Evolutionary conservation across 441 rosid species (phyloP).

Genomic region (Gossypium lobatum): DNA sequence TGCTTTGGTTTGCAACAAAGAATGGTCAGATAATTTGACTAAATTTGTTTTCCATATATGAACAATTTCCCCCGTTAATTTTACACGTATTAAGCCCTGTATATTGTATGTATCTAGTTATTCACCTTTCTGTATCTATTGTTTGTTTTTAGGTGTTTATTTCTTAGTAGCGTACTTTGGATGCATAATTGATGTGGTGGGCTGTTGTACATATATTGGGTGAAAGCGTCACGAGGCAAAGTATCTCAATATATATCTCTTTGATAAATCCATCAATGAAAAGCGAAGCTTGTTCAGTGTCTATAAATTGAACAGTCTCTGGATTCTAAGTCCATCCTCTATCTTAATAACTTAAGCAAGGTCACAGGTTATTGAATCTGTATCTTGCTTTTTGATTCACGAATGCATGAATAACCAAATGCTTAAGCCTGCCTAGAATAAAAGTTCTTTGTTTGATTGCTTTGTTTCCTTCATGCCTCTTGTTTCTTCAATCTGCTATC

Average conservation of each 20-base stretch:
- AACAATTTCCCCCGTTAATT: too few relatives aligned
- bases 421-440: not conserved
- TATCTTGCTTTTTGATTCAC: not conserved
- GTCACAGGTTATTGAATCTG: too few relatives aligned
- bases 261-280: not conserved
- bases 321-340: not conserved
- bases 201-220: slow-evolving; percentile 15
- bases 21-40: not conserved
- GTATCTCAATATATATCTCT: not conserved
- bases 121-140: not conserved
- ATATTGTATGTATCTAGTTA: not conserved
- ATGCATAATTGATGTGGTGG: slow-evolving; percentile 10
- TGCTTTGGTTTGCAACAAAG: not conserved
- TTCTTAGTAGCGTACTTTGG: not conserved
- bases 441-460: not conserved
- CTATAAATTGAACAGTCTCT: not conserved
- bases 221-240: not conserved
- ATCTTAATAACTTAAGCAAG: too few relatives aligned
- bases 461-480: not conserved
- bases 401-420: not conserved
- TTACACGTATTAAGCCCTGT: not conserved
- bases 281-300: not conserved
- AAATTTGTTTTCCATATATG: not conserved
- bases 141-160: not conserved
- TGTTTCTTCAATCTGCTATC: not conserved